Conservation (phyloP, 2,329 filamentous ascomycete genomes). For the Cladosporium sp. region DNA sequence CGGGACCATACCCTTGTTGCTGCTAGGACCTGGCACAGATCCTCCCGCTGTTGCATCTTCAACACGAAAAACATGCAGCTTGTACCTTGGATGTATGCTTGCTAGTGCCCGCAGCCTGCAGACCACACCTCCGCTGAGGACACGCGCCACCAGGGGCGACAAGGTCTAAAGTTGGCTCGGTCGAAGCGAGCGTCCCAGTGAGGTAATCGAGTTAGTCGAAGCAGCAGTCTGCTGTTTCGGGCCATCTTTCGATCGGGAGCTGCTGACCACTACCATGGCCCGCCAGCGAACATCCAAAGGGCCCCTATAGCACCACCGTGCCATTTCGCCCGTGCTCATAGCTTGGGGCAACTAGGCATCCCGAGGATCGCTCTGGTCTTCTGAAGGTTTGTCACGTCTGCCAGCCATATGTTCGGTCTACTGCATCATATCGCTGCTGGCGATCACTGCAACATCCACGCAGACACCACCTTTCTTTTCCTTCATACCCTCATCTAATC, state of each 20-base stretch:
- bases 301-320: constrained; percentile 4
- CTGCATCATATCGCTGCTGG: background rate
- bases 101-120: constrained; percentile 4
- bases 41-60: constrained; percentile 2
- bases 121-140: background rate
- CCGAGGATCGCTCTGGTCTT: constrained; percentile 2
- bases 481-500: constrained; percentile 6
- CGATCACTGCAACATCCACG: background rate
- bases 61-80: background rate
- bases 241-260: background rate
- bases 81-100: background rate
- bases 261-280: background rate
- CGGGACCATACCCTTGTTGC: background rate
- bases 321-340: background rate
- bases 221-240: constrained; percentile 2
- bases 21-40: background rate
- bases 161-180: too few relatives aligned
- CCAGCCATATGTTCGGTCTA: background rate
- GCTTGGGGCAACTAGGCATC: constrained; percentile 6
- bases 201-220: background rate
- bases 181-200: background rate
- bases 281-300: background rate
- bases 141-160: background rate
- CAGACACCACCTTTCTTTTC: constrained; percentile 1
- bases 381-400: constrained; percentile 5